Evolutionary conservation across 495 filamentous ascomycete species (phyloP).

Genomic region (Parmelia sp.): DNA sequence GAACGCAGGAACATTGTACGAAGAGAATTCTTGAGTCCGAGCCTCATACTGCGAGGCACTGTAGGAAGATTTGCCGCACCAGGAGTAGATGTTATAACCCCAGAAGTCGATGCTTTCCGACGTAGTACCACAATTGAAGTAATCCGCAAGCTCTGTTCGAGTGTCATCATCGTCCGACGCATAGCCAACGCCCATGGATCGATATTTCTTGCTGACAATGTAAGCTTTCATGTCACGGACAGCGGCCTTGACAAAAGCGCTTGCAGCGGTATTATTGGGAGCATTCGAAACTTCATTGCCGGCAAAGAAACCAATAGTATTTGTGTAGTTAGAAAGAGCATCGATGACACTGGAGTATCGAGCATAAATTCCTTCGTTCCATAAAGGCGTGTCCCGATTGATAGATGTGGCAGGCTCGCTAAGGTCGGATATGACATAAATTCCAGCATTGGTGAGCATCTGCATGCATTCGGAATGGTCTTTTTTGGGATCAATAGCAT

Average conservation of each 20-base stretch:
- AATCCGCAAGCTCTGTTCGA: slow-evolving; percentile 70
- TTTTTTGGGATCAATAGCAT: slow-evolving; percentile 73
- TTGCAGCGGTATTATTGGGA: slow-evolving; percentile 71
- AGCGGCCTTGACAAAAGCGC: slow-evolving; percentile 91
- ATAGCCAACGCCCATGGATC: slow-evolving; percentile 85
- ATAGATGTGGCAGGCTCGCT: slow-evolving; percentile 75
- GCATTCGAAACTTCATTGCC: slow-evolving; percentile 95
- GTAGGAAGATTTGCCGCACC: slow-evolving; percentile 82
- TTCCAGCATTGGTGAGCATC: slow-evolving; percentile 73
- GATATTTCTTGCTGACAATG: slow-evolving; percentile 70
- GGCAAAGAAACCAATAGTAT: slow-evolving; percentile 91
- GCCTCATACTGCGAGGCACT: slow-evolving; percentile 66
- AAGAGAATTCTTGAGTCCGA: slow-evolving; percentile 73
- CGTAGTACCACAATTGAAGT: slow-evolving; percentile 79
- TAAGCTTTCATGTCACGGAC: slow-evolving; percentile 92
- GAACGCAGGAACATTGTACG: slow-evolving; percentile 88
- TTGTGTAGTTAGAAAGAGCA: slow-evolving; percentile 68
- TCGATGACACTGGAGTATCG: slow-evolving; percentile 84
- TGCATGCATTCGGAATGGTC: slow-evolving; percentile 85
- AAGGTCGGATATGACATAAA: slow-evolving; percentile 90
- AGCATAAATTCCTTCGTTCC: slow-evolving; percentile 67
- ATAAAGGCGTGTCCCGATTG: slow-evolving; percentile 67
- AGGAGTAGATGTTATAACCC: slow-evolving; percentile 99
- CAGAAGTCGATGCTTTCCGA: slow-evolving; percentile 78
- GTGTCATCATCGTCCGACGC: slow-evolving; percentile 90